Base-by-base conservation (phyloP, 2,329 filamentous ascomycete genomes). In the Monosporascus sp. region DNA sequence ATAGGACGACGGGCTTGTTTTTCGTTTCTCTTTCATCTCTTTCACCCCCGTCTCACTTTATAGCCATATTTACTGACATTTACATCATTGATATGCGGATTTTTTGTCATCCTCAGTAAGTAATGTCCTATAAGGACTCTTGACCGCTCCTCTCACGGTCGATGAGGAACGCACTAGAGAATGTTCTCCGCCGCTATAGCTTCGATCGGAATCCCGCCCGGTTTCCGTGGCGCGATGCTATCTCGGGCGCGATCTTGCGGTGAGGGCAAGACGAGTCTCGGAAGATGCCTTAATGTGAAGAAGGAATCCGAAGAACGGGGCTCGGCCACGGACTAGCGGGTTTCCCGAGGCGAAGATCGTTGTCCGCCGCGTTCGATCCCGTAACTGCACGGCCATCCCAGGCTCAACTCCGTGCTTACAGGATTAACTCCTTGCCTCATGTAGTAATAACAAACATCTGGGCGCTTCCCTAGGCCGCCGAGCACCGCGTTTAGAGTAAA, bases 401-500 rank as follows among this genome's bases (percentile, higher is more conserved):
- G 19, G 43, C 22, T 46, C 43, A 16, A 22, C 22, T 7, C n/a
- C 43, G n/a, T 19, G 20, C n/a, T n/a, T 46, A 46, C 20, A 7
- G 6, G 17, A 46, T 17, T 19, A 17, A 14, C 43, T 31, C 43
- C 43, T 19, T 46, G 43, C 43, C 16, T 46, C 17, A 27, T 1
- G 14, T 24, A 27, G 2, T 14, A 34, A 19, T 27, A 46, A 27
- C 43, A 31, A 9, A 24, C 40, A 6, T 34, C 4, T 14, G 14
- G 26, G 26, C 26, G 26, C 26, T 26, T 7, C 26, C 26, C 26
- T 7, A 26, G 9, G 31, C 31, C 31, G 31, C 31, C 31, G 31
- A 34, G 9, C 31, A 34, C 31, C 11, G 31, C 9, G 11, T 34
- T 34, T 34, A 34, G 53, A 57, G 52, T 56, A 59, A 58, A 59